Evolutionary conservation across 164 flowering plant species (phyloP), one percentile per base, ranked within the genome.

Genomic region (Piper betle): DNA sequence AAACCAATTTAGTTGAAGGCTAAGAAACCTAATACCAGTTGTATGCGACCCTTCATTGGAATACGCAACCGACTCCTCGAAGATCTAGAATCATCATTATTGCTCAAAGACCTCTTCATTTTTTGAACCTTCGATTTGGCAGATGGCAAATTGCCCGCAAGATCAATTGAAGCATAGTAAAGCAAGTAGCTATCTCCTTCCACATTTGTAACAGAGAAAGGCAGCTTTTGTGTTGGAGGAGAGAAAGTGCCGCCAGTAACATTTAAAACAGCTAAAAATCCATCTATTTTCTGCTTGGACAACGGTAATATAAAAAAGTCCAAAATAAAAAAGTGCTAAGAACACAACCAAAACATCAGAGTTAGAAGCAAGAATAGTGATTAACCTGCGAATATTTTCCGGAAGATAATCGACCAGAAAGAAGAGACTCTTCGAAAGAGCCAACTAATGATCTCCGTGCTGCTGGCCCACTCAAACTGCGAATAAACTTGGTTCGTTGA

Each of bases 21-120:
- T 18, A 65, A 64, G 43, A 69, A 57, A 66, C 67, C 73, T 69
- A 57, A 58, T 86, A 92, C 98, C 98, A 92, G 77, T 72, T 92
- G 96, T 72, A 92, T 82, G 59, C 86, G 86, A 57, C 98, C 98
- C 76, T 91, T 92, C 89, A 87, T 71, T 41, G 98, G 98, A 62
- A 92, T 78, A 5, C 91, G 85, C 66, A 87, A 60, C 50, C 85
- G 82, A 67, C 77, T 81, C 59, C 69, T 81, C 37, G 62, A 67
- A 63, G 66, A 55, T 58, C 68, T 79, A 6, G 79, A 69, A 60
- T 80, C 91, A 66, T 79, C 79, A 69, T 59, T 77, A 55, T 37
- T 56, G 68, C 80, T 76, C 39, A 76, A 75, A 64, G 77, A 77
- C 62, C 75, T 83, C 73, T 75, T 81, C 59, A 76, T 37, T 59